Percentiles rank a stretch among this genome's conserved stretches.
These are phyloP conservation scores for Plasmodium relictum DNA, from an alignment of 169 alveolate species.

Conservation along the genomic window DNA sequence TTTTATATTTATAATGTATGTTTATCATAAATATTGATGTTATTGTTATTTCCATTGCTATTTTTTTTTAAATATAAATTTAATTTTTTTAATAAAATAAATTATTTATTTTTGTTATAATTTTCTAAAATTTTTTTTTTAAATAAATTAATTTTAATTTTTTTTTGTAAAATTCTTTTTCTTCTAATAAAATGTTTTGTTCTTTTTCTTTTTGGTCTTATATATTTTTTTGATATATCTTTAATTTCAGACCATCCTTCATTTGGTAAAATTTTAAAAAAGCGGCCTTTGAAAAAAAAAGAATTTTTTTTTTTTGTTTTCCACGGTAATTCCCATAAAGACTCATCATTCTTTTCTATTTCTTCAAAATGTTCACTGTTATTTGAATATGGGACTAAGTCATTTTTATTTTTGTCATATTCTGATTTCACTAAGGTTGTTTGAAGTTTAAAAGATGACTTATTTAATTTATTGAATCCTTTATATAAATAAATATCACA, in stretches of 20 bases:
- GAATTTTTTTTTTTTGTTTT: slow-evolving; percentile 47
- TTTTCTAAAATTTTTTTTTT: slow-evolving; percentile 67
- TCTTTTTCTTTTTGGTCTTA: slow-evolving; percentile 74
- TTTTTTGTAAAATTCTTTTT: slow-evolving; percentile 72
- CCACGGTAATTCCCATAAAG: slow-evolving; percentile 76
- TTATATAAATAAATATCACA: slow-evolving; percentile 67
- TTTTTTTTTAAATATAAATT: too few species aligned
- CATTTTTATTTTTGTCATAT: slow-evolving; percentile 5
- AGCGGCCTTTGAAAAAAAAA: slow-evolving; percentile 68
- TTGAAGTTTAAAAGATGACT: slow-evolving; percentile 54
- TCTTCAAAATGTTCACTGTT: slow-evolving; percentile 36
- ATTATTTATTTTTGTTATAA: slow-evolving; percentile 12
- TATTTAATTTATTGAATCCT: slow-evolving; percentile 50
- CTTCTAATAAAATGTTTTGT: slow-evolving; percentile 69
- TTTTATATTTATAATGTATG: too few species aligned
- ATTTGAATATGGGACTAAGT: slow-evolving; percentile 18
- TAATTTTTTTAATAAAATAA: too few species aligned
- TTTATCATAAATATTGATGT: too few species aligned
- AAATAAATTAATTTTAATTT: slow-evolving; percentile 70
- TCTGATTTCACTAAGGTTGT: slow-evolving; percentile 41
- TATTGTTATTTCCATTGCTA: too few species aligned
- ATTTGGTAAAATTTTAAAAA: slow-evolving; percentile 65
- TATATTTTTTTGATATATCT: slow-evolving; percentile 56
- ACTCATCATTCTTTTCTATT: slow-evolving; percentile 24
- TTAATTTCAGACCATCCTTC: slow-evolving; percentile 74